Conservation (phyloP, 768 basidiomycete genomes). For the Boletellus ananiceps region DNA sequence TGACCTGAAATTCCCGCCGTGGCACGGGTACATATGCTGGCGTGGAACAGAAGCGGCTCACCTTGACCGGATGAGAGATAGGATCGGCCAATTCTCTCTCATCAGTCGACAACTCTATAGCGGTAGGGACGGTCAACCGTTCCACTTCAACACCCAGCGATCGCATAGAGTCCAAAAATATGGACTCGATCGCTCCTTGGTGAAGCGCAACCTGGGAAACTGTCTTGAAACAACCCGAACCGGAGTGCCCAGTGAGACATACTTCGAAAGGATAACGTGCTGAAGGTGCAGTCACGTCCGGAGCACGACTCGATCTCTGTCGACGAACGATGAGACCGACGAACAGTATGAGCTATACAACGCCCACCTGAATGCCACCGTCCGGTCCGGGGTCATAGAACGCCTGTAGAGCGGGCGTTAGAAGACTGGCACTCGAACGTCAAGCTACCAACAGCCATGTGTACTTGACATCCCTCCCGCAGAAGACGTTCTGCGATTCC, state of each 20-base stretch:
- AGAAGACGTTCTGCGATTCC: conserved; percentile 62
- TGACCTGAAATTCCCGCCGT: conserved; percentile 16
- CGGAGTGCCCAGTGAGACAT: conserved; percentile 2
- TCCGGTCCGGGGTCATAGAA: conserved; percentile 66
- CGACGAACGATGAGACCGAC: background rate
- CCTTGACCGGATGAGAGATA: conserved; percentile 22
- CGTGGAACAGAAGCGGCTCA: background rate
- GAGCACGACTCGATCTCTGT: conserved; percentile 57
- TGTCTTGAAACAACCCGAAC: background rate
- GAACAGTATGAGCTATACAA: background rate
- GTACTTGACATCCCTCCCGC: conserved; percentile 58
- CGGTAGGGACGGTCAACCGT: conserved; percentile 28
- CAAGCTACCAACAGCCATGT: conserved; percentile 51
- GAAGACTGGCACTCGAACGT: background rate
- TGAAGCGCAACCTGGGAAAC: conserved; percentile 27
- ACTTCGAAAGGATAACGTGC: conserved; percentile 74
- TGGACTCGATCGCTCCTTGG: conserved; percentile 33
- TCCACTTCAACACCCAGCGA: conserved; percentile 29
- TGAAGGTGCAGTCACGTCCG: conserved; percentile 55
- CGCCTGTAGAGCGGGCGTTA: conserved; percentile 39
- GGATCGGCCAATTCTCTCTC: conserved; percentile 20
- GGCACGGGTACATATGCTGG: background rate
- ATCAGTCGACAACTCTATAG: conserved; percentile 27
- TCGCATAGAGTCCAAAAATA: conserved; percentile 34
- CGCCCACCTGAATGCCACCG: conserved; percentile 56